These are phyloP conservation scores for Ilyonectria destructans DNA, from an alignment of 2,329 filamentous ascomycete species.

Conservation along the genomic window DNA sequence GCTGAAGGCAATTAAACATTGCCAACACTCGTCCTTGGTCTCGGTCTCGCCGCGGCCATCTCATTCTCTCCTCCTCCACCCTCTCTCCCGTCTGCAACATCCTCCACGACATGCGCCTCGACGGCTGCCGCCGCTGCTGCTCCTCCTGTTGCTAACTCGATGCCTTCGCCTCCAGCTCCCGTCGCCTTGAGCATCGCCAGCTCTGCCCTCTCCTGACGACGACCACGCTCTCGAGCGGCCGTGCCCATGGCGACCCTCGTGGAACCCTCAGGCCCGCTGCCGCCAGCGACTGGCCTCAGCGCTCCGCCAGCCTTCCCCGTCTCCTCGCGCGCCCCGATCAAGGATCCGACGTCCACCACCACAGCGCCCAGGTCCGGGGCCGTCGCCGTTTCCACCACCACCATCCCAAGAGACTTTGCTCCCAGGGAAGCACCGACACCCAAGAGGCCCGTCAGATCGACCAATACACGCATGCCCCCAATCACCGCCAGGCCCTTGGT, in stretches of 20 bases:
- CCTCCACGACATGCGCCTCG: conserved; percentile 24
- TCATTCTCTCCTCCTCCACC: conserved; percentile 6
- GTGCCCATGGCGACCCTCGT: conserved; percentile 49
- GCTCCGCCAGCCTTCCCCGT: conserved; percentile 43
- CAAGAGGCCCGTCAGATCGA: conserved; percentile 43
- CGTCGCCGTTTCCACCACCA: conserved; percentile 19
- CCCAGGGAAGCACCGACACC: conserved; percentile 33
- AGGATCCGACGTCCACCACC: conserved; percentile 46
- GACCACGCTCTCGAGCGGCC: conserved; percentile 36
- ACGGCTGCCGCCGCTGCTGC: conserved; percentile 22
- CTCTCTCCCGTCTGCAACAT: conserved; percentile 14
- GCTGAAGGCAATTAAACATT: conserved; percentile 30
- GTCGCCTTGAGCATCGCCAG: conserved; percentile 48
- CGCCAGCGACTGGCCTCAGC: conserved; percentile 51
- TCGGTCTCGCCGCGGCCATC: conserved; percentile 24
- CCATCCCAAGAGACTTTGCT: conserved; percentile 31
- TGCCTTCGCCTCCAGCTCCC: conserved; percentile 44
- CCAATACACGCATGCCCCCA: conserved; percentile 42
- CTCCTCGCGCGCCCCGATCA: conserved; percentile 43
- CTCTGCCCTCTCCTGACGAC: conserved; percentile 45
- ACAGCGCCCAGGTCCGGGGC: conserved; percentile 39
- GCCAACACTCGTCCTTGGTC: not conserved
- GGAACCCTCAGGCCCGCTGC: conserved; percentile 48
- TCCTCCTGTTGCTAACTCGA: conserved; percentile 46
- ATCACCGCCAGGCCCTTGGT: conserved; percentile 58